Base-by-base conservation (phyloP, 371 early-diverging fungal genomes). In the Mortierella polycephala region DNA sequence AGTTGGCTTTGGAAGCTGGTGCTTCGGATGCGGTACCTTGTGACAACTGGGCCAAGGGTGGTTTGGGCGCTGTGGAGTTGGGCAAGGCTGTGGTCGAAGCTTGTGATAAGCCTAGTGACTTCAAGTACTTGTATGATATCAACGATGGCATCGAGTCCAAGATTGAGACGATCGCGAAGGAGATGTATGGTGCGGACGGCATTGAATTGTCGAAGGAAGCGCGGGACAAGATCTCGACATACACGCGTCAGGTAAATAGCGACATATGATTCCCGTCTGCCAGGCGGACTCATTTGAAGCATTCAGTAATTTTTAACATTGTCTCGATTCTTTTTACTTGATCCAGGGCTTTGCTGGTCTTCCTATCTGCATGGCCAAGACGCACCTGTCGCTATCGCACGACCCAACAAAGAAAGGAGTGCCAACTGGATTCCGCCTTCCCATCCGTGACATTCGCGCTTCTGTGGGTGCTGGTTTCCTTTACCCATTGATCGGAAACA, bases 341-440 rank as follows among this genome's bases (percentile, higher is more conserved):
- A 58, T 23, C 14, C 69, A 88, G 86, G 96, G 96, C 30, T 97
- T 95, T 84, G 87, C 81, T 45, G 81, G 90, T 16, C 83, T 97
- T 70, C 98, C 98, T 1, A 95, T 98, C 59, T 98, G 98, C 84
- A 97, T 98, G 98, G 98, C 98, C 66, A 98, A 98, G 89, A 98
- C 98, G 8, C 98, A 97, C 77, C 88, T 95, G 75, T 91, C 91
- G 56, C 88, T 98, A 68, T 94, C 96, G 49, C 95, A 95, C 60
- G 95, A 97, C 72, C 94, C 97, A 9, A 90, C 88, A 42, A 85
- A 93, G 57, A 98, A 98, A 88, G 92, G 93, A 64, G 98, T 94
- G 0, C 98, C 98, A 7, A 91, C 91, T 40, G 96, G 94, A 82
- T 98, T 98, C 79, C 90, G 88, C 55, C 90, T 97, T 39, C 97